Evolutionary conservation across 75 land plant genomes (phyloP).

Genomic region (Picea glauca): DNA sequence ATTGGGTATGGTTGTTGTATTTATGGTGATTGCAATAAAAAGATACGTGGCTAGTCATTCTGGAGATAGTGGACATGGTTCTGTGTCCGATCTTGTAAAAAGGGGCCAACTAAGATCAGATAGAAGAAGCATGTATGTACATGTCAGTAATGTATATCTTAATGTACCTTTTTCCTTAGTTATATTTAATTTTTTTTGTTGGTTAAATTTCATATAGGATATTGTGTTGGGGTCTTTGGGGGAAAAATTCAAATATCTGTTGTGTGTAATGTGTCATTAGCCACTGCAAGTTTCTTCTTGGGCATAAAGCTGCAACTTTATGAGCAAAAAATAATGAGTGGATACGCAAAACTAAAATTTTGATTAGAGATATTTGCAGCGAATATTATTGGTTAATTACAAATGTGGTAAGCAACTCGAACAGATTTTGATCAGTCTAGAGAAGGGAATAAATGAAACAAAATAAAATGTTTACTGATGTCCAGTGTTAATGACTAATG

Average conservation of each 20-base stretch:
- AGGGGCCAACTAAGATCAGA: slow-evolving; percentile 88
- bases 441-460: too few relatives aligned
- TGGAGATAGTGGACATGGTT: slow-evolving; percentile 44
- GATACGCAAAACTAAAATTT: too few relatives aligned
- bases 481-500: too few relatives aligned
- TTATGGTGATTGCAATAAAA: slow-evolving; percentile 42
- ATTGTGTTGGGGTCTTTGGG: neutral
- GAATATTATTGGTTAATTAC: too few relatives aligned
- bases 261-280: neutral
- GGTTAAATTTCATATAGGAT: neutral
- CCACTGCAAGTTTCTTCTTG: neutral
- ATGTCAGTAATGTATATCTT: neutral
- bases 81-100: slow-evolving; percentile 86
- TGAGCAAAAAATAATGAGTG: neutral
- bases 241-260: neutral
- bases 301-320: neutral
- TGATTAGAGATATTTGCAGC: too few relatives aligned
- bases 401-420: too few relatives aligned
- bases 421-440: too few relatives aligned
- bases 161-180: neutral
- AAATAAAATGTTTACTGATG: too few relatives aligned
- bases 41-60: slow-evolving; percentile 28
- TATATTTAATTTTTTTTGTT: neutral
- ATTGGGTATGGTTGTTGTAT: slow-evolving; percentile 34
- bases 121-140: slow-evolving; percentile 83